A percentile compares a stretch with the other conserved stretches of the same genome.
phyloP scores from a whole-genome alignment of 805 yeast species.

The Candida nitratophila region DNA sequence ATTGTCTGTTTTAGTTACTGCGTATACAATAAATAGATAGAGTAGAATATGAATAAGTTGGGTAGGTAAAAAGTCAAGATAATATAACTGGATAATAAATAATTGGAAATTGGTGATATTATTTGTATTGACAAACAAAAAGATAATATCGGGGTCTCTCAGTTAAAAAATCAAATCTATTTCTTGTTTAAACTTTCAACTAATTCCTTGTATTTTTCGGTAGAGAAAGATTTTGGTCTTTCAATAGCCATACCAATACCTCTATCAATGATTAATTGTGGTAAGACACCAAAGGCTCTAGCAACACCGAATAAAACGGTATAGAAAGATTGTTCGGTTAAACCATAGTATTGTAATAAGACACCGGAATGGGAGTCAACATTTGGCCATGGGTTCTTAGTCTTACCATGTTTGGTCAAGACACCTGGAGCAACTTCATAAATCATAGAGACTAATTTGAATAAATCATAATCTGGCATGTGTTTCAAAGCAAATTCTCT shows the following conservation, averaged over 20 bases:
- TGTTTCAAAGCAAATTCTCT: slow-evolving; percentile 72
- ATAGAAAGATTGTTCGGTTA: slow-evolving; percentile 76
- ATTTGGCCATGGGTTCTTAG: slow-evolving; percentile 91
- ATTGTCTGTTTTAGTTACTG: not conserved
- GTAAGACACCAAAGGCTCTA: slow-evolving; percentile 80
- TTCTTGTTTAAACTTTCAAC: slow-evolving; percentile 35
- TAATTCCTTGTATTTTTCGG: slow-evolving; percentile 84
- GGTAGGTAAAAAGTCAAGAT: not conserved
- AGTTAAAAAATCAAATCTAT: slow-evolving; percentile 4
- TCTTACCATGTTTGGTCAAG: slow-evolving; percentile 78
- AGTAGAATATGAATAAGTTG: not conserved
- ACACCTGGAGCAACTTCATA: slow-evolving; percentile 81
- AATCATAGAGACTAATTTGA: slow-evolving; percentile 70
- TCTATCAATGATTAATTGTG: slow-evolving; percentile 80
- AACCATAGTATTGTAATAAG: slow-evolving; percentile 76
- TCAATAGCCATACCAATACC: slow-evolving; percentile 78
- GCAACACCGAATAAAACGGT: slow-evolving; percentile 83
- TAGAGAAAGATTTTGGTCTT: slow-evolving; percentile 90
- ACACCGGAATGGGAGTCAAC: slow-evolving; percentile 88
- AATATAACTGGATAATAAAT: not conserved
- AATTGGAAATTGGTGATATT: too few relatives aligned
- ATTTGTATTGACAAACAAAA: too few relatives aligned
- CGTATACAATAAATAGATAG: not conserved
- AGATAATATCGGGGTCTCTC: too few relatives aligned
- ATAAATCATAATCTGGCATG: slow-evolving; percentile 73